Percentiles rank a stretch among this genome's conserved stretches.
Evolutionary conservation across 805 yeast genomes (phyloP).

Genomic region (Metschnikowia lachancei): DNA sequence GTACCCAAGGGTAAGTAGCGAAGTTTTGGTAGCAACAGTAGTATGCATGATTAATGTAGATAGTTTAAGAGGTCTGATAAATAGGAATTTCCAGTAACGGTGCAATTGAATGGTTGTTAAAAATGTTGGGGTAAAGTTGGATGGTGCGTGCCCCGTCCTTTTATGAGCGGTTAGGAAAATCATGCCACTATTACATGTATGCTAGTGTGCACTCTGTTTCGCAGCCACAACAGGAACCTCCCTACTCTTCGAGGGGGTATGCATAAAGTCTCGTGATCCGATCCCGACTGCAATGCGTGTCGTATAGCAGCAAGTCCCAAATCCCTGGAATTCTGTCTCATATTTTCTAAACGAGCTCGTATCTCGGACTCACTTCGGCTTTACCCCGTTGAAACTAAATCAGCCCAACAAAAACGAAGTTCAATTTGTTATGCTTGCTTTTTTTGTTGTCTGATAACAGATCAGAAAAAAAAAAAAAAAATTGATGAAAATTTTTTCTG

Average conservation of each 20-base stretch:
- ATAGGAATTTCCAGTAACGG: too few species aligned
- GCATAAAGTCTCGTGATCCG: conserved; percentile 10
- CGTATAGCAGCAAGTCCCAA: conserved; percentile 4
- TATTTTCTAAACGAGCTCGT: neutral
- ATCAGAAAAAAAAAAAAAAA: too few species aligned
- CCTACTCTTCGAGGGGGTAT: neutral
- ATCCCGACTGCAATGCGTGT: neutral
- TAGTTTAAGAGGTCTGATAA: neutral
- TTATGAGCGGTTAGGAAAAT: conserved; percentile 10
- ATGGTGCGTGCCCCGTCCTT: conserved; percentile 2
- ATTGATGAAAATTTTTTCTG: too few species aligned
- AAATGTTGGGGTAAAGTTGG: too few species aligned
- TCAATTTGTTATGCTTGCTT: neutral
- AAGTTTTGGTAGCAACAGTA: conserved; percentile 25
- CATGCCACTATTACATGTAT: conserved; percentile 12
- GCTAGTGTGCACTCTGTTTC: conserved; percentile 13
- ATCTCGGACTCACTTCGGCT: too few species aligned
- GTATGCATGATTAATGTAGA: conserved; percentile 20
- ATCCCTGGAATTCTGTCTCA: neutral
- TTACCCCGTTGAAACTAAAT: neutral
- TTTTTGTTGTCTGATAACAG: too few species aligned
- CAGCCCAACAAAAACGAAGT: neutral
- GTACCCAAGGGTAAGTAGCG: conserved; percentile 37
- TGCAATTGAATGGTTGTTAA: too few species aligned
- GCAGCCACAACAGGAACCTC: conserved; percentile 16